Evolutionary conservation across 2,329 filamentous ascomycete genomes (phyloP), one percentile per base, ranked within the genome.

Genomic region (Thermoascus crustaceus): DNA sequence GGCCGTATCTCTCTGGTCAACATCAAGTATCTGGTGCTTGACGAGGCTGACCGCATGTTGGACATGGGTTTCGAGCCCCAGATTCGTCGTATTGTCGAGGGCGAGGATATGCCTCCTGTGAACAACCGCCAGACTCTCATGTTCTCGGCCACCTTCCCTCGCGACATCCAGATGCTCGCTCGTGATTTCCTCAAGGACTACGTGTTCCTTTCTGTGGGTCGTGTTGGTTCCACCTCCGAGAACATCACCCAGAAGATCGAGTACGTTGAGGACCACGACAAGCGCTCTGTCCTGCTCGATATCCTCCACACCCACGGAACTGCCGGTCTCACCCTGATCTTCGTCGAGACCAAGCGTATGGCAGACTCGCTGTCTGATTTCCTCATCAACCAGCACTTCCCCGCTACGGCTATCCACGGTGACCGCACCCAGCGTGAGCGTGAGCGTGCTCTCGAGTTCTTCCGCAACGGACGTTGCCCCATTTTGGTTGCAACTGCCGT

Each of bases 41-140:
- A 98, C 54, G 91, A 98, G 78, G 91, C 91, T 65, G 91, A 98
- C 73, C 91, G 91, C 64, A 98, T 98, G 91, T 76, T 98, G 75
- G 91, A 98, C 76, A 98, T 98, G 91, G 91, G 91, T 91, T 98
- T 98, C 75, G 91, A 98, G 74, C 91, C 91, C 56, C 91, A 98
- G 71, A 98, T 98, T 60, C 88, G 91, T 57, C 85, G 89, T 55
- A 96, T 98, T 56, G 91, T 98, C 30, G 89, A 96, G 68, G 87
- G 87, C 42, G 91, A 96, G 69, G 91, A 98, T 55, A 98, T 98
- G 91, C 91, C 91, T 39, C 65, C 67, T 35, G 85, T 89, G 42
- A 70, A 79, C 48, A 71, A 75, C 53, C 88, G 91, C 58, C 91
- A 98, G 69, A 98, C 91, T 37, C 89, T 98, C 73, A 98, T 98